These are phyloP conservation scores for Eutypella sp. DNA, from an alignment of 2,329 filamentous ascomycete species.

Conservation along the genomic window DNA sequence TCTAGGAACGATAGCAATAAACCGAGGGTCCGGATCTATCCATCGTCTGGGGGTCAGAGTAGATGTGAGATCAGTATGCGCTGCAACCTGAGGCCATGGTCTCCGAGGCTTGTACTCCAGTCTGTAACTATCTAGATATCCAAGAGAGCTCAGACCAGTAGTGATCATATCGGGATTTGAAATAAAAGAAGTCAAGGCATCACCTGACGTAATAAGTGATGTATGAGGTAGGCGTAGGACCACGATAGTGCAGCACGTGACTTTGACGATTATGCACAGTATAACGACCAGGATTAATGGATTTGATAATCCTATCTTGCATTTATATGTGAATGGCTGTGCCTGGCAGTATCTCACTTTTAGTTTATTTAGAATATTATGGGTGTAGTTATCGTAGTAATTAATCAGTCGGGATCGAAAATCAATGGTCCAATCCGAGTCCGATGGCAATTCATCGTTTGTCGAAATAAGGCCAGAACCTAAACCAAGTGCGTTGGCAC, in stretches of 20 bases:
- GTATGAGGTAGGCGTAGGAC: background rate
- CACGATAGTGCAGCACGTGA: background rate
- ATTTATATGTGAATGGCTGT: background rate
- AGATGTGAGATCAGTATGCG: constrained; percentile 1
- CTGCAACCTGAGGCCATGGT: background rate
- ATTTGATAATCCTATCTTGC: constrained; percentile 6
- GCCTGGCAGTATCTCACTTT: constrained; percentile 4
- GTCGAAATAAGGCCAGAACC: background rate
- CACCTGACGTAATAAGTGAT: constrained; percentile 9
- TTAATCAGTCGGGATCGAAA: background rate
- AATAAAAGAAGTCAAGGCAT: constrained; percentile 13
- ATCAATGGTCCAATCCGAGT: background rate
- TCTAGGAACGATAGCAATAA: background rate
- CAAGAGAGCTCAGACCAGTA: constrained; percentile 5
- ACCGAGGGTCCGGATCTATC: background rate
- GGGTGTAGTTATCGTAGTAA: background rate
- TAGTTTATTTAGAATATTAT: background rate
- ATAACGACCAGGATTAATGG: background rate
- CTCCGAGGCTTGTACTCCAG: constrained; percentile 1
- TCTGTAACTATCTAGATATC: constrained; percentile 3
- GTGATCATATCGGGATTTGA: constrained; percentile 6
- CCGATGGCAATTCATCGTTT: background rate
- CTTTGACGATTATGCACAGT: constrained; percentile 3
- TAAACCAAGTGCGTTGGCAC: background rate
- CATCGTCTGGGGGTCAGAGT: background rate